phyloP scores from a whole-genome alignment of 495 filamentous ascomycete species.

The Jackrogersella minutella region DNA sequence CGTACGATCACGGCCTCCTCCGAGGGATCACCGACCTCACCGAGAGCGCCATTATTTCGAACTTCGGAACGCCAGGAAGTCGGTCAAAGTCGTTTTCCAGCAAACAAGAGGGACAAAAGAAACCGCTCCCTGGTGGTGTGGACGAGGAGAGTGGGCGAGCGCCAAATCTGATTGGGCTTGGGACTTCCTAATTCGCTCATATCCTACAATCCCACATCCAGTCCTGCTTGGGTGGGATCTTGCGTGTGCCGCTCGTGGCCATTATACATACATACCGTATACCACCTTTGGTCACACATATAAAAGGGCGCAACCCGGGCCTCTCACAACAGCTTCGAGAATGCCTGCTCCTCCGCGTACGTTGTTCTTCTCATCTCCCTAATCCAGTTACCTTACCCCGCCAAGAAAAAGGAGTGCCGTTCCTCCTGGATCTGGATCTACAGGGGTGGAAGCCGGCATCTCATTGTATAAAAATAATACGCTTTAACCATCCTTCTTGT shows the following conservation, averaged over 20 bases:
- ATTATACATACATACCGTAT: conserved; percentile 15
- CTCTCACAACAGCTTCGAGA: conserved; percentile 6
- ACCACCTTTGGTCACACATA: conserved; percentile 3
- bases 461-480: conserved; percentile 26
- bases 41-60: background rate
- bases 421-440: conserved; percentile 32
- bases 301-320: conserved; percentile 26
- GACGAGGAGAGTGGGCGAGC: conserved; percentile 10
- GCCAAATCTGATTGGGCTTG: conserved; percentile 39
- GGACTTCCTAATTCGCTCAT: conserved; percentile 43
- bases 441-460: conserved; percentile 37
- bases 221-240: conserved; percentile 11
- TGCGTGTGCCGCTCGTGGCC: conserved; percentile 23
- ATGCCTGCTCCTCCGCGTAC: conserved; percentile 40
- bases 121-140: conserved; percentile 18
- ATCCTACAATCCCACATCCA: conserved; percentile 23
- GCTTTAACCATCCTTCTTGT: conserved; percentile 26
- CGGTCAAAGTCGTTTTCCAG: conserved; percentile 8
- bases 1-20: conserved; percentile 37
- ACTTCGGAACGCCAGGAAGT: conserved; percentile 1
- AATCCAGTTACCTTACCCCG: conserved; percentile 25
- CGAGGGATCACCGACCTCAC: conserved; percentile 19
- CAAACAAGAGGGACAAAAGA: conserved; percentile 13
- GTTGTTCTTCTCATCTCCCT: conserved; percentile 13
- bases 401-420: conserved; percentile 25